Evolutionary conservation across 108 stramenopile species (phyloP).

Genomic region (Skeletonema grethae): DNA sequence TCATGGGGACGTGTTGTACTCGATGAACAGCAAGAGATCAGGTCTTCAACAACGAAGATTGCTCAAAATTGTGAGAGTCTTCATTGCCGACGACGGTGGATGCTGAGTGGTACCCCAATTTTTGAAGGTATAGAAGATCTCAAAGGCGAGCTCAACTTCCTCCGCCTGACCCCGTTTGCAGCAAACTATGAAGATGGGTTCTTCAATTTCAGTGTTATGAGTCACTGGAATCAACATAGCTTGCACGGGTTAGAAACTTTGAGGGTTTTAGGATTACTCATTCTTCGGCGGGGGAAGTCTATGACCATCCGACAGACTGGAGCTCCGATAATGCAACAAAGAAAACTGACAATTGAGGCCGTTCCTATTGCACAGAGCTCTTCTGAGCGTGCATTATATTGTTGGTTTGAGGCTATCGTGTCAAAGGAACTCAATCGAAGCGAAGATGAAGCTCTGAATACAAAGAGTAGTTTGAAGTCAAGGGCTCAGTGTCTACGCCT

Average conservation of each 20-base stretch:
- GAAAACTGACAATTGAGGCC: slow-evolving; percentile 42
- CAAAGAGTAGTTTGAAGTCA: neutral
- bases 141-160: slow-evolving; percentile 80
- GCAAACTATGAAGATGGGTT: slow-evolving; percentile 78
- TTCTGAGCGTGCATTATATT: slow-evolving; percentile 64
- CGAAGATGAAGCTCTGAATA: slow-evolving; percentile 7
- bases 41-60: slow-evolving; percentile 68
- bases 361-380: slow-evolving; percentile 50
- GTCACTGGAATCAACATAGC: slow-evolving; percentile 50
- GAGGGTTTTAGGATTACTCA: slow-evolving; percentile 49
- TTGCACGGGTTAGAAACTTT: slow-evolving; percentile 49
- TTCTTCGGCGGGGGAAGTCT: slow-evolving; percentile 76
- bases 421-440: slow-evolving; percentile 21
- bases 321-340: slow-evolving; percentile 50
- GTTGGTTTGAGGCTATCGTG: slow-evolving; percentile 59
- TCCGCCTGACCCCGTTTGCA: slow-evolving; percentile 74
- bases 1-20: slow-evolving; percentile 68
- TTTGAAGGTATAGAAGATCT: slow-evolving; percentile 74
- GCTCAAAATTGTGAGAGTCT: slow-evolving; percentile 60
- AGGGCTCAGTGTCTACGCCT: slow-evolving; percentile 31
- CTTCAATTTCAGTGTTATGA: slow-evolving; percentile 63
- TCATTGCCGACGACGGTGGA: slow-evolving; percentile 59
- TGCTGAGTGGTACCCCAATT: slow-evolving; percentile 84
- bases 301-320: slow-evolving; percentile 58
- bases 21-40: slow-evolving; percentile 88